phyloP scores from a whole-genome alignment of 2,329 filamentous ascomycete genomes.

The Diaporthe longicolla region DNA sequence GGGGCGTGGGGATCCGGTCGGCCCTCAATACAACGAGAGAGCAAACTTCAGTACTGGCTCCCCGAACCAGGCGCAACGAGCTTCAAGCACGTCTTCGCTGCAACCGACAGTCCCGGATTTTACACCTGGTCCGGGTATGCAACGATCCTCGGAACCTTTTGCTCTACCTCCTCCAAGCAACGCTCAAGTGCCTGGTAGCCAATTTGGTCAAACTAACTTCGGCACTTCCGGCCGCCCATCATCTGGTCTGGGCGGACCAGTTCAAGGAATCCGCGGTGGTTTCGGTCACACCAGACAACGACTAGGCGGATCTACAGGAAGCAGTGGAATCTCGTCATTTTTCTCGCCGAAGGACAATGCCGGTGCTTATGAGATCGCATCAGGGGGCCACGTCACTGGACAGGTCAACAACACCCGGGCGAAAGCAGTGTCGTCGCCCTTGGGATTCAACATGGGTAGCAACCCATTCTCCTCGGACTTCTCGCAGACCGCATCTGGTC shows the following conservation, averaged over 20 bases:
- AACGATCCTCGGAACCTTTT: constrained; percentile 31
- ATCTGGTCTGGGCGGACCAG: constrained; percentile 31
- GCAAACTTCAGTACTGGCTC: constrained; percentile 14
- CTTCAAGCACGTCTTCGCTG: constrained; percentile 34
- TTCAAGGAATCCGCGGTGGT: constrained; percentile 22
- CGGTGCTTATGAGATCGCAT: constrained; percentile 9
- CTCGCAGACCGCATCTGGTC: constrained; percentile 46
- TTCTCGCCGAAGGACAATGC: constrained; percentile 33
- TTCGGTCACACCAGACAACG: constrained; percentile 39
- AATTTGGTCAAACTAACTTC: constrained; percentile 24
- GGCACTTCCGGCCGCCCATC: constrained; percentile 32
- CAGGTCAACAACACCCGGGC: constrained; percentile 29
- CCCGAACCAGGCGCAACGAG: constrained; percentile 18
- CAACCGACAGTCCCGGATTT: constrained; percentile 38
- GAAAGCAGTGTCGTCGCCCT: constrained; percentile 29
- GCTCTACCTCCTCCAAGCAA: constrained; percentile 3
- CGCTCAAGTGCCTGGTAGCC: background rate
- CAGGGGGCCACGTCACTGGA: background rate
- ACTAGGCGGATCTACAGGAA: constrained; percentile 41
- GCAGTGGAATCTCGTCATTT: constrained; percentile 37
- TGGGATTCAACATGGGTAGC: constrained; percentile 29
- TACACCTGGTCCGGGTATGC: constrained; percentile 27
- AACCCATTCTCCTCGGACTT: constrained; percentile 50
- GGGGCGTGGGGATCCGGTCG: background rate
- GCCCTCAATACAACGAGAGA: constrained; percentile 21